Evolutionary conservation across 768 basidiomycete species (phyloP), one percentile per base, ranked within the genome.

Genomic region (Boletus pseudo-olivaceus): DNA sequence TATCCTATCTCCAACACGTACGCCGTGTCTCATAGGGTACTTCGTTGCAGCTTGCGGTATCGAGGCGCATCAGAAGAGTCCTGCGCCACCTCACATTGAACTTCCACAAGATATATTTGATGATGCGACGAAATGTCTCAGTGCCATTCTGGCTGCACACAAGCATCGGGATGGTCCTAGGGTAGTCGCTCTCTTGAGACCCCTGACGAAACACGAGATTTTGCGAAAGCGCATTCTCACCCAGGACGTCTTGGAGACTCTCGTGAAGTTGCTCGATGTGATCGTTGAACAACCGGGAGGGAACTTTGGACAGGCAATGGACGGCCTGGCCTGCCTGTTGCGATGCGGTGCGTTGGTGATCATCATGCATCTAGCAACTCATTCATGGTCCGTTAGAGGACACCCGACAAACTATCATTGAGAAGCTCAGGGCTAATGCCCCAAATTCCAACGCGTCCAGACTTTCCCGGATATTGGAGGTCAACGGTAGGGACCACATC

Each of bases 241-340:
- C 3, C 1, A 19, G 0, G 56, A 60, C 1, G 49, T 65, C 7
- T 30, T 65, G 34, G 29, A 57, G 1, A 54, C 11, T 6, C 46
- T 66, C 15, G 37, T 66, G 29, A 6, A 23, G 2, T 38, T 65
- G 17, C 49, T 66, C 5, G 66, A 67, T 43, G 10, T 0, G 23
- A 58, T 57, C 10, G 10, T 65, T 20, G 8, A 3, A 2, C 38
- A 46, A 27, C 32, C 32, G 0, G 51, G 19, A 12, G 45, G 40
- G 4, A 57, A 56, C 33, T 62, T 67, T 27, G 44, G 47, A 27
- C 62, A 58, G 33, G 65, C 53, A 19, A 66, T 66, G 65, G 58
- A 67, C 4, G 56, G 62, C n/a, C 33, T 66, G 41, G 54, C 17
- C 12, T 59, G 55, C 26, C 23, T 67, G 19, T 20, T 62, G 54